Conservation (phyloP, 371 early-diverging fungal genomes). For the Nematocida parisii region DNA sequence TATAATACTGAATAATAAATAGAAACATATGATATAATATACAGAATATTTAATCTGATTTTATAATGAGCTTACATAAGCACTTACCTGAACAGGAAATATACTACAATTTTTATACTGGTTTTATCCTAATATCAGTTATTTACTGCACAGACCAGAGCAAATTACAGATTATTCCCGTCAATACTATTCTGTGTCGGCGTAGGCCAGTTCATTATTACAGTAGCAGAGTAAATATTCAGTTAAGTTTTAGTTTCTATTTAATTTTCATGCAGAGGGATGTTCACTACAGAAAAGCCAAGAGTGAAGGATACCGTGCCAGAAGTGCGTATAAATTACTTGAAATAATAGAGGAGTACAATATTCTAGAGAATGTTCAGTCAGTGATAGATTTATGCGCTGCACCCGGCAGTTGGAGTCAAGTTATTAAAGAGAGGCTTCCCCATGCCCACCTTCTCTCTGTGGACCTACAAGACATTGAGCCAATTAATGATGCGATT, state of each 20-base stretch:
- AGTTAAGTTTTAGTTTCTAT: not conserved
- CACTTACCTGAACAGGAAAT: no score
- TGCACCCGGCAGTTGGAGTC: slow-evolving; percentile 70
- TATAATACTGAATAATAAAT: no score
- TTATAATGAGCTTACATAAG: no score
- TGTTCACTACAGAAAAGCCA: slow-evolving; percentile 74
- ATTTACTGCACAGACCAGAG: no score
- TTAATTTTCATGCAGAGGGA: slow-evolving; percentile 74
- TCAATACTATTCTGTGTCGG: no score
- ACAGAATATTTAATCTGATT: no score
- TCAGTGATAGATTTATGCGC: slow-evolving; percentile 68
- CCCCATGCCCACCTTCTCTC: slow-evolving; percentile 77
- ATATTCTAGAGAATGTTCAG: slow-evolving; percentile 44
- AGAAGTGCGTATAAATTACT: slow-evolving; percentile 68
- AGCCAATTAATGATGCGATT: slow-evolving; percentile 84
- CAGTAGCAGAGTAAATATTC: no score
- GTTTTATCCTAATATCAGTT: no score
- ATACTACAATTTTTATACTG: no score
- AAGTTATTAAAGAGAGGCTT: slow-evolving; percentile 60
- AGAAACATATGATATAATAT: no score
- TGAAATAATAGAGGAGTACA: slow-evolving; percentile 63
- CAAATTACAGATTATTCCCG: no score
- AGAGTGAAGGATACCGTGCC: slow-evolving; percentile 67
- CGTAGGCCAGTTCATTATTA: no score
- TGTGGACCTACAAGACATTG: slow-evolving; percentile 95